A percentile compares a stretch with the other conserved stretches of the same genome.
Evolutionary conservation across 495 filamentous ascomycete genomes (phyloP).

Genomic region (Hypomontagnella monticulosa): DNA sequence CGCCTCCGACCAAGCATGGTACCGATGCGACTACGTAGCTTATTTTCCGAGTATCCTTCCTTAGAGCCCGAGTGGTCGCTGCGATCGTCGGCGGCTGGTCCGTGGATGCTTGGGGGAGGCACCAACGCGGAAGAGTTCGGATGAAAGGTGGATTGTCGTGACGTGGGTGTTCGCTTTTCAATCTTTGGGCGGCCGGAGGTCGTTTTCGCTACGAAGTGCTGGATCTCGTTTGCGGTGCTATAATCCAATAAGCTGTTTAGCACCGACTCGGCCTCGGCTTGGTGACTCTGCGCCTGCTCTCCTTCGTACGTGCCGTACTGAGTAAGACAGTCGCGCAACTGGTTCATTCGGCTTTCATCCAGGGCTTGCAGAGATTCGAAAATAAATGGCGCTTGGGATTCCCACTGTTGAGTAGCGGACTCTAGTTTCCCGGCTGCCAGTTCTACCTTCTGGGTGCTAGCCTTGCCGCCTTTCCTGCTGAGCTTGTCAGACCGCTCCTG

Average conservation of each 20-base stretch:
- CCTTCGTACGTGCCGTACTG: constrained; percentile 93
- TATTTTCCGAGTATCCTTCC: constrained; percentile 62
- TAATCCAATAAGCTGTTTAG: constrained; percentile 88
- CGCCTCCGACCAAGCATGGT: constrained; percentile 79
- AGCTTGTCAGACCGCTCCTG: constrained; percentile 91
- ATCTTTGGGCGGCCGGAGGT: constrained; percentile 60
- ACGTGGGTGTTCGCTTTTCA: constrained; percentile 53
- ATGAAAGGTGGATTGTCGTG: constrained; percentile 51
- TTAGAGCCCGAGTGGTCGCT: constrained; percentile 68
- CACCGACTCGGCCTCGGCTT: constrained; percentile 80
- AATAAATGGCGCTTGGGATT: constrained; percentile 93
- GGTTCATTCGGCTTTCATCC: constrained; percentile 89
- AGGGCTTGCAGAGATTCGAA: constrained; percentile 93
- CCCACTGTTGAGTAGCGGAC: constrained; percentile 84
- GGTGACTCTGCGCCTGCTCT: constrained; percentile 82
- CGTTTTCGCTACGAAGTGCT: constrained; percentile 72
- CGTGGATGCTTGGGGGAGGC: constrained; percentile 38
- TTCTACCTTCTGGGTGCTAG: constrained; percentile 81
- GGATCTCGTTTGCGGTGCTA: constrained; percentile 88
- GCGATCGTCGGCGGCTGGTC: constrained; percentile 59
- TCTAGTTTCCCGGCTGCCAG: constrained; percentile 78
- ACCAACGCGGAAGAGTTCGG: constrained; percentile 43
- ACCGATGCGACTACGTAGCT: constrained; percentile 72
- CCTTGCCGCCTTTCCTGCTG: constrained; percentile 79
- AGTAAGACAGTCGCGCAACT: constrained; percentile 90